Conservation (phyloP, 1,284 basidiomycete genomes). For the Porodaedalea pini region DNA sequence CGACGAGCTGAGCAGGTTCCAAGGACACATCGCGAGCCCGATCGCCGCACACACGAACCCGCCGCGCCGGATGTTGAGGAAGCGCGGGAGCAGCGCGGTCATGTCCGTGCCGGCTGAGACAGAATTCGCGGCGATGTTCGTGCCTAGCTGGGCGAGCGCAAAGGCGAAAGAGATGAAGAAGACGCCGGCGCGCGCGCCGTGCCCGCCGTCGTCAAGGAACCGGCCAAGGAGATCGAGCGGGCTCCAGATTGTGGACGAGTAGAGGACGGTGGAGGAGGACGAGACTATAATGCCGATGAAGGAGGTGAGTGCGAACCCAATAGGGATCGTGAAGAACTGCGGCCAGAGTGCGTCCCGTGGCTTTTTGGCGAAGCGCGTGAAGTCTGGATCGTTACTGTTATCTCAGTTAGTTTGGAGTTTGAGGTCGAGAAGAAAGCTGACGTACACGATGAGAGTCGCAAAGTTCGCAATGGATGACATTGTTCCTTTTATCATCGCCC, state of each 20-base stretch:
- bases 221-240: constrained; percentile 69
- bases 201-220: constrained; percentile 53
- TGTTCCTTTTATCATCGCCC: constrained; percentile 76
- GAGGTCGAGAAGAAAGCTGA: constrained; percentile 20
- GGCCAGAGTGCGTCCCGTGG: constrained; percentile 69
- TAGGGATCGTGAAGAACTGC: constrained; percentile 69
- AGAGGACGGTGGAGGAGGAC: constrained; percentile 74
- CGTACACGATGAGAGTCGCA: constrained; percentile 68
- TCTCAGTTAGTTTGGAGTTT: constrained; percentile 13
- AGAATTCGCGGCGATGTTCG: constrained; percentile 83
- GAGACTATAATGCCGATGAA: constrained; percentile 85
- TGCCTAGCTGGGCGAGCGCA: constrained; percentile 68
- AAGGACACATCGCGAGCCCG: constrained; percentile 74
- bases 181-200: constrained; percentile 26
- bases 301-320: constrained; percentile 74
- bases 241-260: constrained; percentile 77
- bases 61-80: constrained; percentile 83
- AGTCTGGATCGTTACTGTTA: constrained; percentile 70
- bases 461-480: constrained; percentile 82
- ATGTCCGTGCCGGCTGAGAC: constrained; percentile 84
- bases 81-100: constrained; percentile 76
- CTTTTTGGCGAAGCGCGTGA: constrained; percentile 68
- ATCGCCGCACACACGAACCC: constrained; percentile 76
- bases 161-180: constrained; percentile 78
- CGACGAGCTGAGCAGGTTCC: constrained; percentile 75